Base-by-base conservation (phyloP, 2,329 filamentous ascomycete genomes). In the Diaporthe vexans region DNA sequence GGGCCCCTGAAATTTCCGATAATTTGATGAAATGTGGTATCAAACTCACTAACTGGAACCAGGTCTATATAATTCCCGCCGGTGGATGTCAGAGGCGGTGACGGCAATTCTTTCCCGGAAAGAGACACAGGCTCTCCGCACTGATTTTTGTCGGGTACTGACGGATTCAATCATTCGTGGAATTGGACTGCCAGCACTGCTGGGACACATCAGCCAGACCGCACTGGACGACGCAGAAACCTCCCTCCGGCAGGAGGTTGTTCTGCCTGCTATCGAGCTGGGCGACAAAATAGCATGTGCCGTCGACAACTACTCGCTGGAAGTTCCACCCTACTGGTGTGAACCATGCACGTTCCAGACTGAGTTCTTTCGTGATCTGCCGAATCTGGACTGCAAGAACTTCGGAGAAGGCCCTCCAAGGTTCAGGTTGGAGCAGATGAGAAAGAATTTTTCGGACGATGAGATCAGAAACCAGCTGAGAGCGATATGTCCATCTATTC, bases 301-400 rank as follows among this genome's bases (percentile, higher is more conserved):
- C 24, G 46, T 63, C 7, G 37, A 63, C 37, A 63, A 46, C 15
- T 63, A 29, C 37, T 33, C 58, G 9, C 4, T 46, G 58, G n/a
- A 21, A 11, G 15, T 46, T 8, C 17, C 37, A 3, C 4, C 58
- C 4, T 63, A 63, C 58, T 29, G 58, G 58, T 29, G 24, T 1
- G 24, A 46, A 11, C 37, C 58, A 29, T 63, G 24, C 37, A 8
- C 3, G 9, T 29, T 46, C 8, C 37, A 46, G 24, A 13, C 58
- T 21, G n/a, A 29, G 10, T 46, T 63, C 37, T 29, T 63, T 15
- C 58, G 7, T 2, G 58, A 63, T 7, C 17, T 63, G 2, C 24
- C 15, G 10, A 63, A 63, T 8, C 26, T 63, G n/a, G 58, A 63
- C 37, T 63, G 58, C 58, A 63, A 29, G 17, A 63, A 63, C 11